phyloP scores from a whole-genome alignment of 805 yeast species.

The Ogataea nakhonphanomensis region DNA sequence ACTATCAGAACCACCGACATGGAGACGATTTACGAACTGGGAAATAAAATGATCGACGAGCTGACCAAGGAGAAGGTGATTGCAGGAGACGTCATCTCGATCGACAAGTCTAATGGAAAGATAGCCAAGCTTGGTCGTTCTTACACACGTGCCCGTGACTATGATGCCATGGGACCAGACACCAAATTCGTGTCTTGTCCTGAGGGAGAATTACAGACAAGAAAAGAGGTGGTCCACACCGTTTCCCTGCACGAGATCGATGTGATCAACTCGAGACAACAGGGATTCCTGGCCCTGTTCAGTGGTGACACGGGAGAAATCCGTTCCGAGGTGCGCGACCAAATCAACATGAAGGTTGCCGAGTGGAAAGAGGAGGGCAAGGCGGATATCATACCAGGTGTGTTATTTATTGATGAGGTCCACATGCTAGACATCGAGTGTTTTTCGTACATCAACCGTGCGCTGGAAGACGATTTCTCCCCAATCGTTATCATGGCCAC shows the following conservation, averaged over 20 bases:
- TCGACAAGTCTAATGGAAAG: constrained; percentile 96
- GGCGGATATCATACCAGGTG: constrained; percentile 98
- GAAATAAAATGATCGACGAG: constrained; percentile 65
- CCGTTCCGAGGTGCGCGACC: constrained; percentile 78
- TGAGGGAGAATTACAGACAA: constrained; percentile 97
- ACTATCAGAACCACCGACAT: constrained; percentile 86
- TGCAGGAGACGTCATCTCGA: constrained; percentile 95
- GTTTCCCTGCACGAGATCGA: constrained; percentile 96
- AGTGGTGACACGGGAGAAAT: constrained; percentile 94
- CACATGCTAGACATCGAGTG: constrained; percentile 98
- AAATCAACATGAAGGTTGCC: constrained; percentile 63
- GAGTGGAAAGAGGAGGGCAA: constrained; percentile 97
- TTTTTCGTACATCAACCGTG: constrained; percentile 90
- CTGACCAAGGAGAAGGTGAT: constrained; percentile 90
- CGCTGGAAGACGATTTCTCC: constrained; percentile 86
- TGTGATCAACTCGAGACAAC: constrained; percentile 93
- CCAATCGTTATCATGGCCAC: constrained; percentile 96
- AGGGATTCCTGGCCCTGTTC: constrained; percentile 49
- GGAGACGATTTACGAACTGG: constrained; percentile 75
- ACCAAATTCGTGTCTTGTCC: constrained; percentile 86
- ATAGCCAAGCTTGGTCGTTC: constrained; percentile 96
- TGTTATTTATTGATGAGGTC: constrained; percentile 94
- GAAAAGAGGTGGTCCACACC: constrained; percentile 96
- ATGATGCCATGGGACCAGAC: constrained; percentile 97
- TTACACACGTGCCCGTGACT: constrained; percentile 98